Base-by-base conservation (phyloP, 164 flowering plant species). In the Vitis amurensis region DNA sequence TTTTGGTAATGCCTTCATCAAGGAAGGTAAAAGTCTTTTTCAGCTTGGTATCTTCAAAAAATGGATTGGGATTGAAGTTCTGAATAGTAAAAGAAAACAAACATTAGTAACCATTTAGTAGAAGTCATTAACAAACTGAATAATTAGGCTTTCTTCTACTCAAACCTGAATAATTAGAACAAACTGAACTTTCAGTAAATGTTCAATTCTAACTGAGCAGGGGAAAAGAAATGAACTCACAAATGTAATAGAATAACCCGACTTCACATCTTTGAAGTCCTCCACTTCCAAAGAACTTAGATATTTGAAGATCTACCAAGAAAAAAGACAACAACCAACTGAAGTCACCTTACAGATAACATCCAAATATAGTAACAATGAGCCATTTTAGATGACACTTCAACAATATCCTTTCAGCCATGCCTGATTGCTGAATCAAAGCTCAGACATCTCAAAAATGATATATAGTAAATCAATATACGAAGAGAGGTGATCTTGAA, bases 181-280 rank as follows among this genome's bases (percentile, higher is more conserved):
- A 59, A 27, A 56, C 2, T 27, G 11, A 23, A 59, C 61, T 19
- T 57, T 9, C 16, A 13, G 19, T 16, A 57, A 57, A 9, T 16
- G 29, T 19, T 17, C 59, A 27, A 27, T 23, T 15, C 13, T 14
- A 57, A 9, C 19, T 17, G 13, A 37, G 30, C 11, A 47, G 14
- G 0, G 50, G 60, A 44, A 30, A 47, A 49, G 17, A 12, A 59
- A 70, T 29, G 70, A 55, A 82, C 98, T 89, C 71, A 94, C 98
- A 79, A 94, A 89, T 29, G 97, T 77, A 17, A 94, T 88, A 8
- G 93, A 79, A 71, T 91, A 94, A 31, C 97, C 98, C 4, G 92
- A 87, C 74, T 91, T 89, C 68, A 89, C 87, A 77, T 92, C 94
- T 68, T 91, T 89, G 53, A 71, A 86, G 72, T 94, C 97, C 73